Percentiles rank a stretch among this genome's conserved stretches.
phyloP scores from a whole-genome alignment of 1,284 basidiomycete genomes.

The Leccinum pseudoinsigne region DNA sequence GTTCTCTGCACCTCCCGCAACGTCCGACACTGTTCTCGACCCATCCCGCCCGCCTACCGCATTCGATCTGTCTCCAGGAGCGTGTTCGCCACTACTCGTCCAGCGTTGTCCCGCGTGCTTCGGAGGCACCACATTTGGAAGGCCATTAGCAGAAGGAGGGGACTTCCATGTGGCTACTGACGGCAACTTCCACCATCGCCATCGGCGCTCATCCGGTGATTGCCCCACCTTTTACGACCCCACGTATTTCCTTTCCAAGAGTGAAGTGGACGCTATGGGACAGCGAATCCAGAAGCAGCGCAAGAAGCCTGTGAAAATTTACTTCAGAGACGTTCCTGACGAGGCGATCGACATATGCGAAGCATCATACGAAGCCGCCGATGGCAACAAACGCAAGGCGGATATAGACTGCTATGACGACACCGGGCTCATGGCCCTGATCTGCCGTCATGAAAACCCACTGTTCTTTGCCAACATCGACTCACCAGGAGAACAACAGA shows the following conservation, averaged over 20 bases:
- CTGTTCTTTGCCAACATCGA: conserved; percentile 7
- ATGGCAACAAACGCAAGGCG: conserved; percentile 3
- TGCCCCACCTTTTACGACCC: background rate
- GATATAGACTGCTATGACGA: conserved; percentile 3
- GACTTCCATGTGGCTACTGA: conserved; percentile 6
- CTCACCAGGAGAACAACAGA: conserved; percentile 6
- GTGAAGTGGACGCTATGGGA: conserved; percentile 3
- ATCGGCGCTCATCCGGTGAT: background rate
- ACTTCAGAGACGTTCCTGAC: background rate
- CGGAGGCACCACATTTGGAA: background rate
- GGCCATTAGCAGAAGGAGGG: background rate
- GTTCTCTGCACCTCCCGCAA: background rate
- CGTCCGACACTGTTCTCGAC: background rate
- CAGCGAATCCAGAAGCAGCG: background rate
- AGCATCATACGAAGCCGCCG: conserved; percentile 1
- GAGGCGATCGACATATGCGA: conserved; percentile 6
- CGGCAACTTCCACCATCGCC: conserved; percentile 5
- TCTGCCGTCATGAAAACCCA: conserved; percentile 2
- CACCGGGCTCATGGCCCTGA: conserved; percentile 3
- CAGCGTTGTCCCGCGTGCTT: conserved; percentile 8
- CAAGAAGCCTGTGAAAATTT: background rate
- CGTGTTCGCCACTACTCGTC: background rate
- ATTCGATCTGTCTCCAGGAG: background rate
- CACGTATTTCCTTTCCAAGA: conserved; percentile 7
- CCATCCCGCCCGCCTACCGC: background rate